phyloP scores from a whole-genome alignment of 306 rosid genomes.

The Dryas octopetala region DNA sequence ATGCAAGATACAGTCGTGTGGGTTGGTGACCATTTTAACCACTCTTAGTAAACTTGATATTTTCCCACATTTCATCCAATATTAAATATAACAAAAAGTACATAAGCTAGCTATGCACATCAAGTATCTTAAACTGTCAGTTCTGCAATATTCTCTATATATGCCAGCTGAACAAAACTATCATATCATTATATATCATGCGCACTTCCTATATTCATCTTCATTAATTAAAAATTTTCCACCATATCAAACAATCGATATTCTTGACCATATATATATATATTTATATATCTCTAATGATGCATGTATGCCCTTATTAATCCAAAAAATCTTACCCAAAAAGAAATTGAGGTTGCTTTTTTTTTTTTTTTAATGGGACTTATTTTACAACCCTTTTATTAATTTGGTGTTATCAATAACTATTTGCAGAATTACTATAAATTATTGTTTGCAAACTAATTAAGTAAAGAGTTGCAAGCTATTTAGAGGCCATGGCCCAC shows the following conservation, averaged over 20 bases:
- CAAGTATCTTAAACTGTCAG: conserved; percentile 11
- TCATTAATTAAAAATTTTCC: neutral
- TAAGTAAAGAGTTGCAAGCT: neutral
- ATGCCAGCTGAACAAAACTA: neutral
- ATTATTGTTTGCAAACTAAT: neutral
- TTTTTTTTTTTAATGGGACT: no score
- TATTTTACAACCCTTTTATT: no score
- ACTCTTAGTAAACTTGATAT: conserved; percentile 33
- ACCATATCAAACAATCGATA: neutral
- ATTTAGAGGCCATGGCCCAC: no score
- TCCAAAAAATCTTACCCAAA: no score
- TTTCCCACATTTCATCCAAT: conserved; percentile 10
- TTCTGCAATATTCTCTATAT: conserved; percentile 7
- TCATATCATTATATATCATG: neutral
- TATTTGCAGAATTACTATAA: neutral
- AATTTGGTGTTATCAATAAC: neutral
- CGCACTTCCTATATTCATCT: neutral
- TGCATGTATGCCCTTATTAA: no score
- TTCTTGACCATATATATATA: no score
- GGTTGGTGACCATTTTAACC: conserved; percentile 87
- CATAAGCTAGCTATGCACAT: neutral
- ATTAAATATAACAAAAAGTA: neutral
- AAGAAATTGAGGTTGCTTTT: no score
- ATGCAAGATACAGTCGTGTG: conserved; percentile 37
- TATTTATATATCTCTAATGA: no score